These are phyloP conservation scores for Ceratocystis cacaofunesta DNA, from an alignment of 2,329 filamentous ascomycete species.

Conservation along the genomic window DNA sequence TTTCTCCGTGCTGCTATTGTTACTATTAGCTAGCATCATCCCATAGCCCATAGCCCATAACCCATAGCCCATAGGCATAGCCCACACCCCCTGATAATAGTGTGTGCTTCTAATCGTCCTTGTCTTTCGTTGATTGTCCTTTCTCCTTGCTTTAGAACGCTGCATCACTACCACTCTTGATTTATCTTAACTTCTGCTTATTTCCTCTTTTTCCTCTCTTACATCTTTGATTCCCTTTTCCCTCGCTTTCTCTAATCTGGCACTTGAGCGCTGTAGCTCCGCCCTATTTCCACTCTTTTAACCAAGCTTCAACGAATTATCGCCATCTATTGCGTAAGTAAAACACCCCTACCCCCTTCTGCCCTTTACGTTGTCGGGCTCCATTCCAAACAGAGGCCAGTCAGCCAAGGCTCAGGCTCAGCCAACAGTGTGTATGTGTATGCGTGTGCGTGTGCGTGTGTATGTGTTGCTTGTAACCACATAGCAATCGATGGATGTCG, in stretches of 20 bases:
- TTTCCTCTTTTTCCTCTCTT: not conserved
- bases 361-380: not conserved
- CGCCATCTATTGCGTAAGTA: not conserved
- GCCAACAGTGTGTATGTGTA: not conserved
- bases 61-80: not conserved
- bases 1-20: not conserved
- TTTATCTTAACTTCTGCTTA: not conserved
- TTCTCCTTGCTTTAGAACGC: not conserved
- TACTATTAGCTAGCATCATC: not conserved
- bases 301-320: not conserved
- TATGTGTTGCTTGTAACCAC: not conserved
- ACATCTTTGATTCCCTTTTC: not conserved
- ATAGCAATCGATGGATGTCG: not conserved
- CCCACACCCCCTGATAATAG: constrained; percentile 4
- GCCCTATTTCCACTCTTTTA: not conserved
- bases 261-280: not conserved
- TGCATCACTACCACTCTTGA: not conserved
- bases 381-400: not conserved
- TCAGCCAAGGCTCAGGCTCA: not conserved
- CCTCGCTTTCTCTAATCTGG: not conserved
- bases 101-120: constrained; percentile 7
- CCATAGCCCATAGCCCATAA: not conserved
- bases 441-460: too few relatives aligned
- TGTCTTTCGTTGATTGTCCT: not conserved
- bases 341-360: not conserved